These are phyloP conservation scores for Debaryomycetaceae sp. DNA, from an alignment of 1,139 yeast genomes.

Conservation along the genomic window DNA sequence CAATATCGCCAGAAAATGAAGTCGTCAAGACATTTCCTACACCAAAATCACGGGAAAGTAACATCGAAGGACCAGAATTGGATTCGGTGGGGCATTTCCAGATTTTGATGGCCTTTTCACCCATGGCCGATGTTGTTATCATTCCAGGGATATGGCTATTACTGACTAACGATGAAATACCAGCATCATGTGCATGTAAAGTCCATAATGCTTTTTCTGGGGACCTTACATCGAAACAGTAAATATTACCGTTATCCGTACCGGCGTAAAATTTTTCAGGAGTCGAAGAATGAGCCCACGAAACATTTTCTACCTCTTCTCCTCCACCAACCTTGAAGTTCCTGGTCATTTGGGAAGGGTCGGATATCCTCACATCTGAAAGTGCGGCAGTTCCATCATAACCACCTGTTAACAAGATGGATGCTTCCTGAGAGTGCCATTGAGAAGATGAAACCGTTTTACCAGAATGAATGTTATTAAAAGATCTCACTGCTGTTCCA, in stretches of 20 bases:
- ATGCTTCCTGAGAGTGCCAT: conserved; percentile 80
- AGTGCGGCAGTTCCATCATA: conserved; percentile 81
- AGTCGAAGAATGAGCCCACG: conserved; percentile 55
- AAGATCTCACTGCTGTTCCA: conserved; percentile 72
- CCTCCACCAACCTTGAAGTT: conserved; percentile 57
- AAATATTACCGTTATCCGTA: conserved; percentile 87
- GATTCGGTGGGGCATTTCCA: conserved; percentile 67
- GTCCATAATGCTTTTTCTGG: conserved; percentile 82
- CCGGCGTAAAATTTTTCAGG: conserved; percentile 80
- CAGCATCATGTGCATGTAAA: conserved; percentile 94
- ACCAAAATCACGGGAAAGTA: conserved; percentile 87
- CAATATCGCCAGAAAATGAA: conserved; percentile 83
- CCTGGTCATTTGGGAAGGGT: conserved; percentile 55
- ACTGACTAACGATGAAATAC: conserved; percentile 77
- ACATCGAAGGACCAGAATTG: conserved; percentile 75
- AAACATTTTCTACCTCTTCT: conserved; percentile 82
- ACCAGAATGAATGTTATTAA: conserved; percentile 53
- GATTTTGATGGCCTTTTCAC: conserved; percentile 79
- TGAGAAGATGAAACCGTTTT: conserved; percentile 83
- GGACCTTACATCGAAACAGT: conserved; percentile 82
- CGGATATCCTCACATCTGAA: conserved; percentile 81
- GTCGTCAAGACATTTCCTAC: conserved; percentile 89
- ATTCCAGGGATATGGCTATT: conserved; percentile 69
- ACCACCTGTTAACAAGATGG: conserved; percentile 86
- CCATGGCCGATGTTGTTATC: conserved; percentile 86